Conservation (phyloP, 106 monocot genomes). For the Dendrobium nobile region DNA sequence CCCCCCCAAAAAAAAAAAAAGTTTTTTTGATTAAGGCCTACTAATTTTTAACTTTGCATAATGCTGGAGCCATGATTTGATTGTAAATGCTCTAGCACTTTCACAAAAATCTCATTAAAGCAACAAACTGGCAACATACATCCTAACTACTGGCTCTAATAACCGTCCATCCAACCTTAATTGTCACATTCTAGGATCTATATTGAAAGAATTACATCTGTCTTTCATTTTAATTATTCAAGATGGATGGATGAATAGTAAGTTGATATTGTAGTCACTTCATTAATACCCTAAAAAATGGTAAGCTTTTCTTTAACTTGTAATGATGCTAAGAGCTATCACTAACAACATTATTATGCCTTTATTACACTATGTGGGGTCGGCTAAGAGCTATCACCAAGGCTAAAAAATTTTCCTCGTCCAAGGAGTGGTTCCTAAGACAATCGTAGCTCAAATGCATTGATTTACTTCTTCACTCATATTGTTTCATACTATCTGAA, state of each 20-base stretch:
- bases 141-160: neutral
- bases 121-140: neutral
- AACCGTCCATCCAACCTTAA: neutral
- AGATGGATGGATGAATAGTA: no score
- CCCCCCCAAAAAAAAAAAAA: no score
- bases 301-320: neutral
- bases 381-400: neutral
- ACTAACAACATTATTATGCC: neutral
- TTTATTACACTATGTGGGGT: no score
- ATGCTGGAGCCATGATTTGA: neutral
- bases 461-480: no score
- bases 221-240: no score
- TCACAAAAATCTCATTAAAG: neutral
- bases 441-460: no score
- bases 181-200: no score
- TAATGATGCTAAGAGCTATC: neutral
- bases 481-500: neutral
- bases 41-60: neutral
- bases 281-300: neutral
- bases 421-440: neutral
- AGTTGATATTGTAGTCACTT: no score
- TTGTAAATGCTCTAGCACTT: neutral
- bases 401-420: neutral
- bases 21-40: neutral
- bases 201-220: no score